phyloP scores from a whole-genome alignment of 2,329 filamentous ascomycete species.

The Beauveria sp. region DNA sequence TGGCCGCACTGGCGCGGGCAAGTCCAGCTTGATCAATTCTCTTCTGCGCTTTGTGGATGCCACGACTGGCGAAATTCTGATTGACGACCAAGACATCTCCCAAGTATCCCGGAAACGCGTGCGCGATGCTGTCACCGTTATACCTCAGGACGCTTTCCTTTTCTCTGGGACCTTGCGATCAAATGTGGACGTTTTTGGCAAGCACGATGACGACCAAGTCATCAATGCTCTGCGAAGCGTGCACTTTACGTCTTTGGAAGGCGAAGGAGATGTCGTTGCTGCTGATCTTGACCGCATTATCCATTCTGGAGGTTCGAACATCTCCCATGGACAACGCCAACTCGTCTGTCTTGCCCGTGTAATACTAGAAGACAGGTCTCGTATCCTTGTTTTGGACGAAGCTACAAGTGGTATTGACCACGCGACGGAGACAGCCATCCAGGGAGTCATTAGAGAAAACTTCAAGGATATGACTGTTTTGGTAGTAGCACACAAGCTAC shows the following conservation, averaged over 20 bases:
- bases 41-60: conserved; percentile 9
- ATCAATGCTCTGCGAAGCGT: conserved; percentile 57
- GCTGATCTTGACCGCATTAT: conserved; percentile 45
- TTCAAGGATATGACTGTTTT: conserved; percentile 57
- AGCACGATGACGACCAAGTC: conserved; percentile 56
- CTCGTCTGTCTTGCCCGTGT: conserved; percentile 60
- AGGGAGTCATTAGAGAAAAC: conserved; percentile 57
- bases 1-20: conserved; percentile 10
- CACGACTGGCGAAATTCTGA: not conserved
- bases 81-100: conserved; percentile 6
- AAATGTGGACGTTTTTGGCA: conserved; percentile 64
- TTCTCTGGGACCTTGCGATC: conserved; percentile 65
- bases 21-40: conserved; percentile 8
- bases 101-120: not conserved
- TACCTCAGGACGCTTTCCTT: conserved; percentile 57
- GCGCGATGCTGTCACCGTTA: not conserved
- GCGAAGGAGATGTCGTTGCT: conserved; percentile 25
- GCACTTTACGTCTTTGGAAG: conserved; percentile 26
- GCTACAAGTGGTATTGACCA: conserved; percentile 65
- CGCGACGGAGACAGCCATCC: conserved; percentile 61
- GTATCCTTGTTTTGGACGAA: conserved; percentile 42
- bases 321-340: conserved; percentile 63
- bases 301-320: conserved; percentile 57
- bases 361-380: conserved; percentile 21
- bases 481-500: conserved; percentile 61